Base-by-base conservation (phyloP, 441 rosid genomes). In the Aleurites moluccanus region DNA sequence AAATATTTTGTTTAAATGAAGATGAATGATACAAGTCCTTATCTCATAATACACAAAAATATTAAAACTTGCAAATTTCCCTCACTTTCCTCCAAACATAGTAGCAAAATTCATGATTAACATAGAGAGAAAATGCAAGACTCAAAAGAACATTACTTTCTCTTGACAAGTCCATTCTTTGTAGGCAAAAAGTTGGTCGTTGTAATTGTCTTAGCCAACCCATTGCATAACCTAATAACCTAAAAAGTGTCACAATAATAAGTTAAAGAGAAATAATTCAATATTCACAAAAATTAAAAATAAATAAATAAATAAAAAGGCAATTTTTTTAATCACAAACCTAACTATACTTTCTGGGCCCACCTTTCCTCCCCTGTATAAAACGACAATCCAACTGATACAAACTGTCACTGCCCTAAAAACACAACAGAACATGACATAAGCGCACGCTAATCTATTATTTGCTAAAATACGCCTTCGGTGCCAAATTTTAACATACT, bases 331-430 rank as follows among this genome's bases (percentile, higher is more conserved):
- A 55, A n/a, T n/a, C 10, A 55, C n/a, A 55, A 53, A n/a, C 59
- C 21, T 56, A 56, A 66, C 30, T 5, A 21, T 15, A 20, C 21
- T 66, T 56, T 74, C 10, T 33, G 45, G 38, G 42, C 35, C 63
- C 20, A 15, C 21, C n/a, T 30, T n/a, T 16, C 1, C n/a, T 18
- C 38, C 25, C n/a, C 4, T 49, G 14, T 14, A 2, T 27, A 18
- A 73, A 73, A 63, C 65, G 75, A 76, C 83, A 73, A 28, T 35
- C 69, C 40, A 69, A 74, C 70, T 40, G 77, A 73, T 25, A 3
- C 67, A 73, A 47, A 73, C 62, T 63, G 60, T 35, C 71, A 59
- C 27, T 18, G 57, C 28, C 35, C 56, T 3, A 5, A 44, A 47
- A 50, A 67, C 23, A 61, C 23, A 69, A 13, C 16, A n/a, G 10